Percentiles rank a stretch among this genome's conserved stretches.
Conservation (phyloP, 2,329 filamentous ascomycete species). For the Apiospora saccharicola region DNA sequence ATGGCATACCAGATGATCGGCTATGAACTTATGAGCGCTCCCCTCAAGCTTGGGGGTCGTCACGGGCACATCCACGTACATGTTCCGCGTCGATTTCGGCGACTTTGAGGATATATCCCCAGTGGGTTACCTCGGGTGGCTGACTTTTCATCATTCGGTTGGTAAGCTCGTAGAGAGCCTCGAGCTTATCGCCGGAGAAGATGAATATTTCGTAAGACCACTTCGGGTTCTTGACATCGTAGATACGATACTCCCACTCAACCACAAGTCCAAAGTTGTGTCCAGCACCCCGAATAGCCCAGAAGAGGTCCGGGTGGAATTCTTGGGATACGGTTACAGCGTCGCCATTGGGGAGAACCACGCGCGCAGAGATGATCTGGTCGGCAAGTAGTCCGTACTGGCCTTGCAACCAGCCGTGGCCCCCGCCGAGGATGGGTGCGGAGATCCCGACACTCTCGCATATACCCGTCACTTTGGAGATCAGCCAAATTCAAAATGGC, state of each 20-base stretch:
- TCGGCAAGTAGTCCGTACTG: slow-evolving; percentile 37
- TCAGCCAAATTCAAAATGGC: too few relatives aligned
- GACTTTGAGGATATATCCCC: slow-evolving; percentile 33
- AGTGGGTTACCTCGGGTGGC: slow-evolving; percentile 31
- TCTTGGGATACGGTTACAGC: slow-evolving; percentile 24
- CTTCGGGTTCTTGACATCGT: slow-evolving; percentile 26
- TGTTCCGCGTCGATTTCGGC: slow-evolving; percentile 31
- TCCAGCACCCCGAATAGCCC: slow-evolving; percentile 26
- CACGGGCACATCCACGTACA: slow-evolving; percentile 24
- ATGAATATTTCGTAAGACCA: slow-evolving; percentile 35
- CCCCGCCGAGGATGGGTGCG: slow-evolving; percentile 37
- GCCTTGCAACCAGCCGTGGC: slow-evolving; percentile 37
- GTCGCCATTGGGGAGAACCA: slow-evolving; percentile 33
- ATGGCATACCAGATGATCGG: slow-evolving; percentile 35
- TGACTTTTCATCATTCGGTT: slow-evolving; percentile 31
- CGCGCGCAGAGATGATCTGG: slow-evolving; percentile 30
- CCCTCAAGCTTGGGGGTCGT: background rate
- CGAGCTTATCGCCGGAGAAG: slow-evolving; percentile 33
- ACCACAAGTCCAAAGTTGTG: slow-evolving; percentile 25
- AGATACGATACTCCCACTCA: slow-evolving; percentile 45
- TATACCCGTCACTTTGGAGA: slow-evolving; percentile 31
- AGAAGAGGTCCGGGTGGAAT: slow-evolving; percentile 26
- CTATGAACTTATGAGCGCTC: slow-evolving; percentile 21
- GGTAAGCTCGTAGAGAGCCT: slow-evolving; percentile 28
- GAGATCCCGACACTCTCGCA: slow-evolving; percentile 36